Conservation (phyloP, 2,329 filamentous ascomycete species). For the Ceratocystis ficicola region DNA sequence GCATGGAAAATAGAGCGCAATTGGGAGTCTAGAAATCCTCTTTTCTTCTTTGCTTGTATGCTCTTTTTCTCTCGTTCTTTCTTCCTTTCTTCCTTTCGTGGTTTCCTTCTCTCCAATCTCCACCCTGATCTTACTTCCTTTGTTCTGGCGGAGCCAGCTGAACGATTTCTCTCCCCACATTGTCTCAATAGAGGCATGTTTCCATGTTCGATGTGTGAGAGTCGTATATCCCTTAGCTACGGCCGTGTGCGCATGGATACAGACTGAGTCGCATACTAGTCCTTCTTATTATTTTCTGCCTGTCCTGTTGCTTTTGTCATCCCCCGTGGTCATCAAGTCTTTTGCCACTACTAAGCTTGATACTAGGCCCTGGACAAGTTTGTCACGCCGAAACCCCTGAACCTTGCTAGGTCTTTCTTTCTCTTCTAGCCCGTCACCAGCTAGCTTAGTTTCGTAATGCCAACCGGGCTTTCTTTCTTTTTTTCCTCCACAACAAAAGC, state of each 20-base stretch:
- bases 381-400: neutral
- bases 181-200: neutral
- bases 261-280: neutral
- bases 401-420: neutral
- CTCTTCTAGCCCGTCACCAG: neutral
- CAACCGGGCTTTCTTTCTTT: neutral
- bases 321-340: neutral
- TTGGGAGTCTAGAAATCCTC: neutral
- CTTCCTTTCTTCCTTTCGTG: neutral
- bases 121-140: neutral
- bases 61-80: neutral
- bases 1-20: neutral
- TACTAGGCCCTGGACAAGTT: neutral
- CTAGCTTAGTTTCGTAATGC: neutral
- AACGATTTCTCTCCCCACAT: neutral
- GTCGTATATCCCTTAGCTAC: no score
- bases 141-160: conserved; percentile 1
- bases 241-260: neutral
- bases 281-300: neutral
- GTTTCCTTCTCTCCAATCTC: neutral
- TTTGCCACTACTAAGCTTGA: neutral
- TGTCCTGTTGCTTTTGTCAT: neutral
- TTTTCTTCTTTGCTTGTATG: neutral
- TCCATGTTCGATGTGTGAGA: neutral
- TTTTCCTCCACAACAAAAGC: neutral